Evolutionary conservation across 192 early-diverging fungal species (phyloP).

Genomic region (Coemansia sp.): DNA sequence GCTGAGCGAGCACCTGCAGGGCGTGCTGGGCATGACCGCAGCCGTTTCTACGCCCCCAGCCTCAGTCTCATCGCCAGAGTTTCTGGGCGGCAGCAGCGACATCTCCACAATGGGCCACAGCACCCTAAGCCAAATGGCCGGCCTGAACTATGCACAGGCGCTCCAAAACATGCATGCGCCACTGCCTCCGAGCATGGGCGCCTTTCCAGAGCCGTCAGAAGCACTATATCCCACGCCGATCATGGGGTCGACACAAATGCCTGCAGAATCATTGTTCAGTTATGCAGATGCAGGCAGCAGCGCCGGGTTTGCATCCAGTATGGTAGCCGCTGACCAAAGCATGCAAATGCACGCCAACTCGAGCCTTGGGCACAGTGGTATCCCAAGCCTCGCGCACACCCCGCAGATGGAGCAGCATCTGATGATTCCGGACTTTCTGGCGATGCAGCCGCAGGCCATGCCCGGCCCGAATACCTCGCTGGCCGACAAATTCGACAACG

Average conservation of each 20-base stretch:
- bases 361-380: constrained; percentile 1
- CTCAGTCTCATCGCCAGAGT: constrained; percentile 10
- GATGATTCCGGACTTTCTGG: background rate
- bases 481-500: constrained; percentile 1
- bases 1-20: constrained; percentile 6
- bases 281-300: constrained; percentile 30
- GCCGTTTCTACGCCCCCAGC: constrained; percentile 9
- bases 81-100: constrained; percentile 4
- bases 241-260: constrained; percentile 24
- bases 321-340: constrained; percentile 13
- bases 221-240: constrained; percentile 24
- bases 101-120: constrained; percentile 4
- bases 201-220: constrained; percentile 2
- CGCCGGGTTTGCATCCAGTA: constrained; percentile 17
- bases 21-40: constrained; percentile 7
- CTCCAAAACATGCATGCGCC: constrained; percentile 9
- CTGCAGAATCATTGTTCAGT: constrained; percentile 33
- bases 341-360: constrained; percentile 14
- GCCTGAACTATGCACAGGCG: constrained; percentile 7
- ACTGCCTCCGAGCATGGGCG: constrained; percentile 3
- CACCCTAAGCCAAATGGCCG: constrained; percentile 1
- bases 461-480: constrained; percentile 9
- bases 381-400: constrained; percentile 23
- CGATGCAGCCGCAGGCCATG: constrained; percentile 7
- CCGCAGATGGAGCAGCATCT: constrained; percentile 6